A percentile compares a stretch with the other conserved stretches of the same genome.
phyloP scores from a whole-genome alignment of 306 rosid species.

The Rosa lucieae region DNA sequence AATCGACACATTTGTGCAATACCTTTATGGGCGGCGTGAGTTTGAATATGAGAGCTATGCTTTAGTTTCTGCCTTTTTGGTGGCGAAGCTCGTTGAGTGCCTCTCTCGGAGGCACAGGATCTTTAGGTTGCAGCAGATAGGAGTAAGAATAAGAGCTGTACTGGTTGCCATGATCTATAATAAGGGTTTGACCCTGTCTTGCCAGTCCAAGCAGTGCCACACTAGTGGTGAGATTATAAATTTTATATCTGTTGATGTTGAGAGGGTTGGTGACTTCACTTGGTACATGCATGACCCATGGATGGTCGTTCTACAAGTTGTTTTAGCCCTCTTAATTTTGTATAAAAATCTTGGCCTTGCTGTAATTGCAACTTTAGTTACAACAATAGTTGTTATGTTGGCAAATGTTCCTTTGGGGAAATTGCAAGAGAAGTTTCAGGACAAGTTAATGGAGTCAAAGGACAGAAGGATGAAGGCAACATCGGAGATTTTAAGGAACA shows the following conservation, averaged over 20 bases:
- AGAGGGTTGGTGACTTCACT: constrained; percentile 58
- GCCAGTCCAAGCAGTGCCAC: constrained; percentile 53
- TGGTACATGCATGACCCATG: constrained; percentile 75
- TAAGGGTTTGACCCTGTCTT: constrained; percentile 66
- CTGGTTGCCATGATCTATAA: constrained; percentile 60
- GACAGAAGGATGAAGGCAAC: constrained; percentile 83
- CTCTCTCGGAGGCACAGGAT: constrained; percentile 59
- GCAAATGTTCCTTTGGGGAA: constrained; percentile 66
- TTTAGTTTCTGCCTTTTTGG: constrained; percentile 53
- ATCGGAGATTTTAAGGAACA: constrained; percentile 71
- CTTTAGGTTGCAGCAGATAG: constrained; percentile 58
- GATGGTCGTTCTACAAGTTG: constrained; percentile 63
- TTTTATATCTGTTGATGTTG: constrained; percentile 86
- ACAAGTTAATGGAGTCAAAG: constrained; percentile 78
- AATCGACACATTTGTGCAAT: constrained; percentile 68
- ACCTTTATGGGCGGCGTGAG: constrained; percentile 53
- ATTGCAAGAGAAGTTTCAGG: constrained; percentile 63
- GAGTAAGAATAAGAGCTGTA: constrained; percentile 56
- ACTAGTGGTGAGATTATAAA: constrained; percentile 78
- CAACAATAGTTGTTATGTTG: constrained; percentile 65
- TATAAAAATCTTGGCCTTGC: constrained; percentile 78
- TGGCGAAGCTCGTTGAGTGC: constrained; percentile 73
- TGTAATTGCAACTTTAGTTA: constrained; percentile 61
- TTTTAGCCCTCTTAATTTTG: constrained; percentile 61
- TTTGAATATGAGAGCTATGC: constrained; percentile 55